Evolutionary conservation across 2,329 filamentous ascomycete genomes (phyloP).

Genomic region (Aspergillus quadrilineatus): DNA sequence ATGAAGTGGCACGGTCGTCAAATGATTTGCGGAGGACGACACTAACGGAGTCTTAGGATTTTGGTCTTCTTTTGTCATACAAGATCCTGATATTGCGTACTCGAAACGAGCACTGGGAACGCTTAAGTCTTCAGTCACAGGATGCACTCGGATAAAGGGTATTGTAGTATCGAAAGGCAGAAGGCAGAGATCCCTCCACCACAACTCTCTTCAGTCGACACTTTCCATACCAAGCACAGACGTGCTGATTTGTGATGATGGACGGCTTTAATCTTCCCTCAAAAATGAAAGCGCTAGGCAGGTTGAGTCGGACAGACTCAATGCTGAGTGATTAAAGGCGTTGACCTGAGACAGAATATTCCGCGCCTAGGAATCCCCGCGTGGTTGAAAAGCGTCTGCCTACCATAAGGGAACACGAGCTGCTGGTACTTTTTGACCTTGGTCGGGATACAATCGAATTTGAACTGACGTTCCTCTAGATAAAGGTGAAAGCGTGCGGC

Average conservation of each 20-base stretch:
- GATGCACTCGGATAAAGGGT: not conserved
- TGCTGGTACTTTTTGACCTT: not conserved
- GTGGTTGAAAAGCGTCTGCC: conserved; percentile 1
- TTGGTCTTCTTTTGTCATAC: not conserved
- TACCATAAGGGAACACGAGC: not conserved
- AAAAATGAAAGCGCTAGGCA: conserved; percentile 4
- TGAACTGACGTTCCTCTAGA: conserved; percentile 28
- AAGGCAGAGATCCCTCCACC: not conserved
- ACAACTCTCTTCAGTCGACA: not conserved
- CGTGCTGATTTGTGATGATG: not conserved
- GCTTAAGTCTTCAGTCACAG: not conserved
- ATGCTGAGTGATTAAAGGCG: not conserved
- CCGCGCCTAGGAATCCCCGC: not conserved
- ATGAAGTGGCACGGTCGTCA: not conserved
- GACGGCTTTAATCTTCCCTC: not conserved
- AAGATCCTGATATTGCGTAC: not conserved
- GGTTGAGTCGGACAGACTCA: not conserved
- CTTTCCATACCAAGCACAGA: not conserved
- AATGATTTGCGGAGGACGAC: not conserved
- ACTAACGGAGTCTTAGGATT: not conserved
- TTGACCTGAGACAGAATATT: not conserved
- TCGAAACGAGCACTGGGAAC: not conserved
- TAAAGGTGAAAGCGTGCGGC: conserved; percentile 68
- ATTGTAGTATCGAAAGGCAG: not conserved
- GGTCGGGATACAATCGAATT: not conserved